Conservation (phyloP, 805 yeast species). For the Candida jianshihensis region DNA sequence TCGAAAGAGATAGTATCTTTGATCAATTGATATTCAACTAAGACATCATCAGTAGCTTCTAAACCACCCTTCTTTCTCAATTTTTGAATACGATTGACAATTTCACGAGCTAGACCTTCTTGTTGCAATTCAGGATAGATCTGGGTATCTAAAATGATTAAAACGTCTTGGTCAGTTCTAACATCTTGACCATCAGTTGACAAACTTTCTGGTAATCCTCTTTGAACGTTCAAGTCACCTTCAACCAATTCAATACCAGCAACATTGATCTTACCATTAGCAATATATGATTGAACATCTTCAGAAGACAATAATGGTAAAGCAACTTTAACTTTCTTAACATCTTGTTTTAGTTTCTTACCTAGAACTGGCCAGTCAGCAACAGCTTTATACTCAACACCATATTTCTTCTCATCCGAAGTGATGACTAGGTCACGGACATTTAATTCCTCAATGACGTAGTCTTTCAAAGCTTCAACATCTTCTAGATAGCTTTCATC, state of each 20-base stretch:
- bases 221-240: constrained; percentile 85
- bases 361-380: constrained; percentile 99
- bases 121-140: constrained; percentile 81
- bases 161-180: constrained; percentile 83
- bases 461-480: constrained; percentile 66
- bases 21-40: constrained; percentile 68
- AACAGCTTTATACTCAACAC: constrained; percentile 87
- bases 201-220: constrained; percentile 73
- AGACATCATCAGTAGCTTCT: constrained; percentile 90
- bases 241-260: constrained; percentile 82
- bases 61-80: constrained; percentile 94
- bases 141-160: constrained; percentile 82
- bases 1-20: constrained; percentile 60
- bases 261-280: constrained; percentile 69
- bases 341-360: constrained; percentile 92
- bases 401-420: constrained; percentile 83
- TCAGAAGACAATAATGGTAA: constrained; percentile 75
- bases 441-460: constrained; percentile 87
- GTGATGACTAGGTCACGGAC: constrained; percentile 85
- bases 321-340: constrained; percentile 89
- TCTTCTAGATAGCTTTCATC: constrained; percentile 71
- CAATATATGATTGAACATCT: constrained; percentile 71
- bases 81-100: constrained; percentile 94
- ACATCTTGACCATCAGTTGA: constrained; percentile 71
- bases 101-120: constrained; percentile 95